phyloP scores from a whole-genome alignment of 352 stramenopile genomes.

The Aphanomyces euteiches region DNA sequence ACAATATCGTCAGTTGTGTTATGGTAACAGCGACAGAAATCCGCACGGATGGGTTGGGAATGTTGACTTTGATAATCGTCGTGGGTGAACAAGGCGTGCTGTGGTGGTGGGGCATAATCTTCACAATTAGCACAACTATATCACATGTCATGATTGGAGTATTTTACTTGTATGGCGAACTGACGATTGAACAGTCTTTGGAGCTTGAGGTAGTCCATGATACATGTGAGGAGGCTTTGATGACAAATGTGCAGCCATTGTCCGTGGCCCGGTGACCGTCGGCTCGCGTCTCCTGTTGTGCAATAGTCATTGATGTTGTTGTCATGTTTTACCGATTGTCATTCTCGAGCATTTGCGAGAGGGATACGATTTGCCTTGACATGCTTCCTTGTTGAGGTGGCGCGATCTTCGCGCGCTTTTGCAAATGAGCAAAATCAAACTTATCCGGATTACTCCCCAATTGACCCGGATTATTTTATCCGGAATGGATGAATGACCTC shows the following conservation, averaged over 20 bases:
- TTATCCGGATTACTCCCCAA: background rate
- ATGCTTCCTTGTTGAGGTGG: background rate
- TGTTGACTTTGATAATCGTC: conserved; percentile 19
- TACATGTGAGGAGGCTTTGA: too few relatives aligned
- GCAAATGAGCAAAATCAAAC: conserved; percentile 4
- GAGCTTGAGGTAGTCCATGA: too few relatives aligned
- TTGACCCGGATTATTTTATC: conserved; percentile 5
- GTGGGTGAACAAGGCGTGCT: background rate
- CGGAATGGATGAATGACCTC: background rate
- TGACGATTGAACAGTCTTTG: too few relatives aligned
- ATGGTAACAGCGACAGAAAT: background rate
- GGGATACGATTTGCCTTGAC: conserved; percentile 23
- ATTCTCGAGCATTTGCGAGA: conserved; percentile 29
- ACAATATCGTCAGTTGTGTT: too few relatives aligned
- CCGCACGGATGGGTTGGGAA: conserved; percentile 22
- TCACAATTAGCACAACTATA: background rate
- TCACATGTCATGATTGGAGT: too few relatives aligned
- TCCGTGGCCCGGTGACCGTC: background rate
- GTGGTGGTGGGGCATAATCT: background rate
- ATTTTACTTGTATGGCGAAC: too few relatives aligned
- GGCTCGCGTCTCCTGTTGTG: background rate
- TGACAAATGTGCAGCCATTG: background rate
- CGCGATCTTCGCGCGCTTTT: conserved; percentile 14
- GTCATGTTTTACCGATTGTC: conserved; percentile 14
- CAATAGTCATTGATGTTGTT: background rate